Base-by-base conservation (phyloP, 768 basidiomycete species). In the Mycena sanguinolenta region DNA sequence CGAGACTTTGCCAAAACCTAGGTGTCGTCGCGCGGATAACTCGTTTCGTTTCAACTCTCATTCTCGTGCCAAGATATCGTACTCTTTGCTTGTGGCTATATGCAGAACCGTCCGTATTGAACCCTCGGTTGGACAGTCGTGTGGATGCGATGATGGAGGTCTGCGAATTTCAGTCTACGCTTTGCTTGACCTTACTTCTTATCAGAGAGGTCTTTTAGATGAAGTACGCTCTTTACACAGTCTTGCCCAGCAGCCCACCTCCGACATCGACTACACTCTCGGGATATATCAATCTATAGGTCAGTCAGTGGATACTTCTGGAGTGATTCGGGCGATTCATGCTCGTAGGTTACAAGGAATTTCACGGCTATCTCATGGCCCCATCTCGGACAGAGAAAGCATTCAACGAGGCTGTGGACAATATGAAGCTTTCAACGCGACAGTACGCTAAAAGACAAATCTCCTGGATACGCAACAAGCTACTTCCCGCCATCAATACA, bases 231-330 rank as follows among this genome's bases (percentile, higher is more conserved):
- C 84, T 59, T 78, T 97, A 58, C 82, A 77, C 39, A 42, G 49
- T 14, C 62, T 67, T 28, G 55, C 61, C 7, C 67, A 73, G 16
- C 58, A 59, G n/a, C 52, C 67, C 12, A 25, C 54, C 13, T 21
- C 70, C 25, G 70, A 76, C 16, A 59, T 79, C n/a, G 88, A 96
- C 76, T 92, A 90, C 75, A 94, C 94, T 0, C 79, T 91, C 13
- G 97, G 98, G 1, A 93, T 99, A 65, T 98, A 94, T 80, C 98
- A 99, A 78, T 89, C 95, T 0, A 99, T 99, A 69, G 97, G 97
- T 93, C 75, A 50, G 80, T 42, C 9, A 49, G 4, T 21, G 21
- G 16, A 27, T 21, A 9, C 25, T 38, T 38, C n/a, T 19, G 3
- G 32, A 16, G 19, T 30, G 28, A 36, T 39, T 46, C 28, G 36